Base-by-base conservation (phyloP, 1,139 yeast genomes). In the Hyphopichia burtonii region DNA sequence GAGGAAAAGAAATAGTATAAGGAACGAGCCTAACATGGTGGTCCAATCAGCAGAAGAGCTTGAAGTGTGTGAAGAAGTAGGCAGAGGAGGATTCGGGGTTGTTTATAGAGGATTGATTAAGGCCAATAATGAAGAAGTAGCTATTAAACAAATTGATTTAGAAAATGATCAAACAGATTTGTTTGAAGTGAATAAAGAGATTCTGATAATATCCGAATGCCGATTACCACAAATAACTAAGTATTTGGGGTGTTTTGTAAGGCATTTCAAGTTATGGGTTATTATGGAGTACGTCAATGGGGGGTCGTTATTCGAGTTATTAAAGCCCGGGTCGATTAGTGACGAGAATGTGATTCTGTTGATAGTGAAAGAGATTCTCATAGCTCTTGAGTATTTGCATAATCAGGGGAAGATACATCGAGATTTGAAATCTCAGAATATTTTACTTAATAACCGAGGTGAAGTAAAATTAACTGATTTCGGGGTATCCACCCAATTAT, bases 401-500 rank as follows among this genome's bases (percentile, higher is more conserved):
- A 68, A 69, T 19, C 86, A 82, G 48, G 90, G 93, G 20, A 86
- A 87, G 59, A 88, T 89, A 41, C 96, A 89, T 57, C 71, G 96
- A 31, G 96, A 89, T 60, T 76, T 89, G 50, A 89, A 89, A 61
- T 88, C 94, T 0, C 96, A 94, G 33, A 89, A 89, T 55, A 78
- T 89, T 15, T 65, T 89, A 28, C 60, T 89, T n/a, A 80, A 83
- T 35, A 68, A 71, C 12, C 59, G 63, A 8, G 96, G 96, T 0
- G 83, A 78, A n/a, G 93, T 91, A 22, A 93, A 93, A 57, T 74
- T 93, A 42, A 96, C 97, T 2, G 99, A 94, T 63, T 93, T 93
- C 66, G 99, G 99, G 1, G 96, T 93, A 3, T 94, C 97, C 1
- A 87, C 91, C 16, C 96, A 85, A 64, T 76, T 83, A 41, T 86